Evolutionary conservation across 768 basidiomycete species (phyloP).

Genomic region (Serendipita sp.): DNA sequence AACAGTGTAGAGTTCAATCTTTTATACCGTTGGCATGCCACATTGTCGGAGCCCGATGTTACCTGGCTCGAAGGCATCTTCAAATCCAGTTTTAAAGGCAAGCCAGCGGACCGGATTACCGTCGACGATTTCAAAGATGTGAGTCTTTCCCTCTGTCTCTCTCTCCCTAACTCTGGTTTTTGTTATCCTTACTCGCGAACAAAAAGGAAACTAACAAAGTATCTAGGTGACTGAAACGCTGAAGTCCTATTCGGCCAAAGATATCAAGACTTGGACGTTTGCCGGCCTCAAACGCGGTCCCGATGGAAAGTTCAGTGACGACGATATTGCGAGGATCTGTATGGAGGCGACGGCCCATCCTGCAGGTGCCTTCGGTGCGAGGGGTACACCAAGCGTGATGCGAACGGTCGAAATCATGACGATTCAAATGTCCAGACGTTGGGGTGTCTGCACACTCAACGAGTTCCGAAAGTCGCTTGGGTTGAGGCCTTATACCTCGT

Average conservation of each 20-base stretch:
- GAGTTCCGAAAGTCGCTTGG: conserved; percentile 71
- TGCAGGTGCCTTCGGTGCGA: conserved; percentile 33
- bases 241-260: background rate
- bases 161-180: background rate
- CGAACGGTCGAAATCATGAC: conserved; percentile 39
- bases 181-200: no score
- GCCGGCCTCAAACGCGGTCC: conserved; percentile 16
- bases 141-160: background rate
- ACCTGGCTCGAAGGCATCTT: conserved; percentile 21
- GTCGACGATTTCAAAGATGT: background rate
- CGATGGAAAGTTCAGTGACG: conserved; percentile 13
- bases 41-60: conserved; percentile 18
- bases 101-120: conserved; percentile 14
- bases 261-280: conserved; percentile 18
- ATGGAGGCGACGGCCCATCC: conserved; percentile 29
- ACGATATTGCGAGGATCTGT: conserved; percentile 25
- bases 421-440: conserved; percentile 35
- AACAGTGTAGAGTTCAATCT: conserved; percentile 13
- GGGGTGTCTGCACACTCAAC: conserved; percentile 52
- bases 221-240: background rate
- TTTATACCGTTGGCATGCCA: conserved; percentile 22
- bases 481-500: conserved; percentile 49
- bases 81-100: conserved; percentile 14
- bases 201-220: no score
- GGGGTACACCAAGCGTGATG: conserved; percentile 30